Conservation (phyloP, 1,284 basidiomycete genomes). For the Xerocomus nothofagi region DNA sequence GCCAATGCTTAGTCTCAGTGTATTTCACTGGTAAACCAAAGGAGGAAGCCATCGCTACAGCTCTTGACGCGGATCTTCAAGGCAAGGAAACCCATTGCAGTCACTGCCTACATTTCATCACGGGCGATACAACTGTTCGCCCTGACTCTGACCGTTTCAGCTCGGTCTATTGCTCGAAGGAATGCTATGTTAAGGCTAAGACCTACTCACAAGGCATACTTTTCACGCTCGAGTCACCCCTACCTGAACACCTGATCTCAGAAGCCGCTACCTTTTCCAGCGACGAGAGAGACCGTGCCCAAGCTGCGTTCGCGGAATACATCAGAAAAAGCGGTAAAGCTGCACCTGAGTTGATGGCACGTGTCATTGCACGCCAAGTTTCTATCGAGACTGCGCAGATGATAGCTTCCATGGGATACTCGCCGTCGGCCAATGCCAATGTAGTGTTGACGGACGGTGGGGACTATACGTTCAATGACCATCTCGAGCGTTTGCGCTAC, state of each 20-base stretch:
- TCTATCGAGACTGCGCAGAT: constrained; percentile 63
- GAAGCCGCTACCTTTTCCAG: constrained; percentile 34
- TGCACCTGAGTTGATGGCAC: constrained; percentile 59
- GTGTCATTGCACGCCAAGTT: constrained; percentile 71
- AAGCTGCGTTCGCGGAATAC: constrained; percentile 55
- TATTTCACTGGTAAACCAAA: constrained; percentile 29
- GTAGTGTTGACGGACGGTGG: constrained; percentile 50
- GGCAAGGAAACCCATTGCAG: constrained; percentile 65
- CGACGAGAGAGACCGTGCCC: constrained; percentile 55
- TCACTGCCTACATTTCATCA: constrained; percentile 64
- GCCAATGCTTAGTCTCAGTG: not conserved
- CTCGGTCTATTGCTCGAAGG: constrained; percentile 70
- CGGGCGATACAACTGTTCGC: constrained; percentile 44
- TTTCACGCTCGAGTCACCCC: constrained; percentile 62
- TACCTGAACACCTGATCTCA: constrained; percentile 53
- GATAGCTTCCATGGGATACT: constrained; percentile 31
- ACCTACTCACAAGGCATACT: constrained; percentile 65
- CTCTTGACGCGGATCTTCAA: constrained; percentile 69
- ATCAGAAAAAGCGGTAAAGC: constrained; percentile 49
- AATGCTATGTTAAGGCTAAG: constrained; percentile 57
- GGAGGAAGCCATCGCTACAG: constrained; percentile 71
- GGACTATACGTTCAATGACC: constrained; percentile 68
- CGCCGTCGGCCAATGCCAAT: constrained; percentile 33
- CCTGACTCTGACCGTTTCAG: constrained; percentile 51
- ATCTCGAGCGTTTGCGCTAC: constrained; percentile 70